Percentiles rank a stretch among this genome's conserved stretches.
phyloP scores from a whole-genome alignment of 2,329 filamentous ascomycete genomes.

The Talaromyces verruculosus region DNA sequence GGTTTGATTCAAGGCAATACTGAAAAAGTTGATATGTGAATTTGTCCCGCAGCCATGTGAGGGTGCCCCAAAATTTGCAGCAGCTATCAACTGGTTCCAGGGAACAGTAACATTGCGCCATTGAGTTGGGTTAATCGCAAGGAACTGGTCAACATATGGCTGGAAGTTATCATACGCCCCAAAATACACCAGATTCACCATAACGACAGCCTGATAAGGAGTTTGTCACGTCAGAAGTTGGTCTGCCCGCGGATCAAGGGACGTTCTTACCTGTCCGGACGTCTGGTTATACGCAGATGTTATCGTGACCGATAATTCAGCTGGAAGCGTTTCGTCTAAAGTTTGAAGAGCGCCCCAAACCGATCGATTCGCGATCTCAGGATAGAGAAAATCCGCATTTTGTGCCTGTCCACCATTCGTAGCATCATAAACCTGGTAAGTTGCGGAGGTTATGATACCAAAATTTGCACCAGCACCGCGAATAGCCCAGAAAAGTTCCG shows the following conservation, averaged over 20 bases:
- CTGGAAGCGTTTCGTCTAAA: constrained; percentile 15
- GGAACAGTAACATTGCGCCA: constrained; percentile 16
- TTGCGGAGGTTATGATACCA: constrained; percentile 38
- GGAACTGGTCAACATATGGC: constrained; percentile 12
- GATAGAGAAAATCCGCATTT: constrained; percentile 24
- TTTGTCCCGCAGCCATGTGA: constrained; percentile 8
- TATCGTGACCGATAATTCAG: constrained; percentile 12
- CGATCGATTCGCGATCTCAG: constrained; percentile 19
- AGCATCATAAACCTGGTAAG: constrained; percentile 34
- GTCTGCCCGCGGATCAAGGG: background rate
- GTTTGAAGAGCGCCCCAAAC: constrained; percentile 15
- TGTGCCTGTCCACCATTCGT: constrained; percentile 25
- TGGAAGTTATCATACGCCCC: constrained; percentile 8
- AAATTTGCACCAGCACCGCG: constrained; percentile 41
- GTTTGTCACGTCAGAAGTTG: background rate
- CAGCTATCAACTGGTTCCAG: constrained; percentile 7
- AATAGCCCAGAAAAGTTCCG: constrained; percentile 39
- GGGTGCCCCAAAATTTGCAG: constrained; percentile 1
- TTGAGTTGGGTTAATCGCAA: constrained; percentile 5
- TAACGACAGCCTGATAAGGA: constrained; percentile 5
- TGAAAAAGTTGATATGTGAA: constrained; percentile 14
- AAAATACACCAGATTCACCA: constrained; percentile 18
- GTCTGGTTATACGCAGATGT: constrained; percentile 17
- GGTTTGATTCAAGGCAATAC: constrained; percentile 16
- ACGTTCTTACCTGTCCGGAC: background rate